These are phyloP conservation scores for Cyberlindnera euphorbiiphila DNA, from an alignment of 805 yeast species.

Conservation along the genomic window DNA sequence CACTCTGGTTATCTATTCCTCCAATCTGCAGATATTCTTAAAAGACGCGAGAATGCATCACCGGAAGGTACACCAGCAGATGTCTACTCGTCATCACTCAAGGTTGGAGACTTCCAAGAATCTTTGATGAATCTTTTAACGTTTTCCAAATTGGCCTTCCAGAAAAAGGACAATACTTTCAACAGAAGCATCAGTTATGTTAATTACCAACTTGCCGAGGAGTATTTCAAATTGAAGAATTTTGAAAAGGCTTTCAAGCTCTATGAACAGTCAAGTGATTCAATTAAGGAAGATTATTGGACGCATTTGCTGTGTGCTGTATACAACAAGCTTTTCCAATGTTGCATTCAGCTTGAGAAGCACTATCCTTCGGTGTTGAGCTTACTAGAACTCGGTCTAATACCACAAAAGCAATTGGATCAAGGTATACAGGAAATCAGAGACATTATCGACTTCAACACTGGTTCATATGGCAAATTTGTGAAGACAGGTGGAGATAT, in stretches of 20 bases:
- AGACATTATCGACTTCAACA: background rate
- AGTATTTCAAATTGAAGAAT: conserved; percentile 31
- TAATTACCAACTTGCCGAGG: conserved; percentile 50
- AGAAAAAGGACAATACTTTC: conserved; percentile 33
- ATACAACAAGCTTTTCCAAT: conserved; percentile 35
- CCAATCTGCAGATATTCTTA: conserved; percentile 34
- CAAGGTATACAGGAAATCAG: background rate
- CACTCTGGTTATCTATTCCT: conserved; percentile 42
- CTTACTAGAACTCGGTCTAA: conserved; percentile 31
- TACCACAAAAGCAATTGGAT: conserved; percentile 18
- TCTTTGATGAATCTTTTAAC: conserved; percentile 31
- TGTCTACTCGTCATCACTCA: conserved; percentile 10
- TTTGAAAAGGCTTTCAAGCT: conserved; percentile 40
- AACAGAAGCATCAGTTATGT: conserved; percentile 39
- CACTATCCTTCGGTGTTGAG: conserved; percentile 32
- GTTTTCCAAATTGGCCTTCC: conserved; percentile 35
- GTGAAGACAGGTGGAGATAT: conserved; percentile 12
- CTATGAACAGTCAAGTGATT: conserved; percentile 36
- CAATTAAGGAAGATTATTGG: conserved; percentile 43
- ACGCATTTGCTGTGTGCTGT: conserved; percentile 30
- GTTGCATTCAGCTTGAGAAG: conserved; percentile 33
- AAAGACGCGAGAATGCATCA: conserved; percentile 21
- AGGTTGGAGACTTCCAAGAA: conserved; percentile 7
- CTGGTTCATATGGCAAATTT: background rate
- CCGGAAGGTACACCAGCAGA: conserved; percentile 7